Evolutionary conservation across 495 filamentous ascomycete genomes (phyloP).

Genomic region (Saxophila tyrrhenica): DNA sequence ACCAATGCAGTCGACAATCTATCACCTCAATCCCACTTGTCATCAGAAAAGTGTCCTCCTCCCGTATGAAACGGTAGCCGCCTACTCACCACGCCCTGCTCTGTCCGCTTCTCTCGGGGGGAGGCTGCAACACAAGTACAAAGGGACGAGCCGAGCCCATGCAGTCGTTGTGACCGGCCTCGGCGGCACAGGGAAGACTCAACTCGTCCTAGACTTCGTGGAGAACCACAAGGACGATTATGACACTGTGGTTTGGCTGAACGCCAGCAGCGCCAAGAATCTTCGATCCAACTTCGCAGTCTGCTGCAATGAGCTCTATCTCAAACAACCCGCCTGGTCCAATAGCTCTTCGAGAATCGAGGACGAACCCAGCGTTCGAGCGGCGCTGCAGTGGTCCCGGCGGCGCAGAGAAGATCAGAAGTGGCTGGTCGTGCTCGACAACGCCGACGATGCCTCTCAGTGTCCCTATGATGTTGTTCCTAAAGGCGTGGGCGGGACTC

Average conservation of each 20-base stretch:
- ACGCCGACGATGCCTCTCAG: neutral
- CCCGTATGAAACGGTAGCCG: neutral
- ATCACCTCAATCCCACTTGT: neutral
- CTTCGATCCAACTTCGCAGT: neutral
- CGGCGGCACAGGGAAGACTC: neutral
- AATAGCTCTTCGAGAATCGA: neutral
- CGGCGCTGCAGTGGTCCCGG: neutral
- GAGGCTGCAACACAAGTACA: neutral
- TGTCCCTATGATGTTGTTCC: neutral
- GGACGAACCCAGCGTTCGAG: neutral
- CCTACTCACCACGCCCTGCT: neutral
- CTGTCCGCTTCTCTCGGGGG: neutral
- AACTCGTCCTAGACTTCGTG: neutral
- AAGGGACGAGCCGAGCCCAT: neutral
- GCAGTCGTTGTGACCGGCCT: neutral
- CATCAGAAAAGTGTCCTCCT: neutral
- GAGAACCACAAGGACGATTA: neutral
- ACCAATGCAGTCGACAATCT: neutral
- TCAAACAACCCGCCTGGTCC: neutral
- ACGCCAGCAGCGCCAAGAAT: neutral
- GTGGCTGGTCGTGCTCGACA: neutral
- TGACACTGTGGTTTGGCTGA: neutral
- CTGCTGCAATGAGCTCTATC: neutral
- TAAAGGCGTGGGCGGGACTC: neutral
- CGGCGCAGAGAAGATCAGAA: neutral